Conservation (phyloP, 805 yeast genomes). For the Wickerhamiella qilinensis region DNA sequence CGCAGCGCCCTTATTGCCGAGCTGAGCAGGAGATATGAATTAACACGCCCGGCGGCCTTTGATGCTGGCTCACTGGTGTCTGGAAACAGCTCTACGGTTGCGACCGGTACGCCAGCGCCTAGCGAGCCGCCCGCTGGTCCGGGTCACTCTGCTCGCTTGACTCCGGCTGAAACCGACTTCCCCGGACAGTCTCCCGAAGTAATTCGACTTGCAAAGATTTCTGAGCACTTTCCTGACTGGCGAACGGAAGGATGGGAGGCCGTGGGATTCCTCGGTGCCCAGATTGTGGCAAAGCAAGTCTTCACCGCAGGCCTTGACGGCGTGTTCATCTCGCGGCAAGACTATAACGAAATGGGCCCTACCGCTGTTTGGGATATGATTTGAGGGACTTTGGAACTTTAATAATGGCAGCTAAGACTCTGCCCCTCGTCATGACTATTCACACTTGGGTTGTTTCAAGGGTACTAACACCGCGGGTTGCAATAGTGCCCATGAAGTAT, state of each 20-base stretch:
- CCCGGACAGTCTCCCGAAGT: slow-evolving; percentile 64
- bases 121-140: background rate
- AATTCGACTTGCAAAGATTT: slow-evolving; percentile 50
- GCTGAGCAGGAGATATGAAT: slow-evolving; percentile 39
- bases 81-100: background rate
- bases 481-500: no score
- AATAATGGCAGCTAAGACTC: no score
- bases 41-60: slow-evolving; percentile 19
- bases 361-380: slow-evolving; percentile 53
- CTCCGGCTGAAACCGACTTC: slow-evolving; percentile 12
- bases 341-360: slow-evolving; percentile 70
- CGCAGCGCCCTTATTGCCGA: slow-evolving; percentile 48
- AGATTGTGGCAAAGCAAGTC: slow-evolving; percentile 73
- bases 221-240: slow-evolving; percentile 94
- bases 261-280: slow-evolving; percentile 68
- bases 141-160: slow-evolving; percentile 3
- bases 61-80: background rate
- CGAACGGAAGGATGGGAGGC: slow-evolving; percentile 64
- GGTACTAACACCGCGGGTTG: no score
- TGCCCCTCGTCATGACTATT: no score
- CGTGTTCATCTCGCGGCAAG: slow-evolving; percentile 45
- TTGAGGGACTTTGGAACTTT: background rate
- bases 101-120: slow-evolving; percentile 1
- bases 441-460: no score
- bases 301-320: slow-evolving; percentile 52